These are phyloP conservation scores for Austroboletus eburneus DNA, from an alignment of 768 basidiomycete species.

Conservation along the genomic window DNA sequence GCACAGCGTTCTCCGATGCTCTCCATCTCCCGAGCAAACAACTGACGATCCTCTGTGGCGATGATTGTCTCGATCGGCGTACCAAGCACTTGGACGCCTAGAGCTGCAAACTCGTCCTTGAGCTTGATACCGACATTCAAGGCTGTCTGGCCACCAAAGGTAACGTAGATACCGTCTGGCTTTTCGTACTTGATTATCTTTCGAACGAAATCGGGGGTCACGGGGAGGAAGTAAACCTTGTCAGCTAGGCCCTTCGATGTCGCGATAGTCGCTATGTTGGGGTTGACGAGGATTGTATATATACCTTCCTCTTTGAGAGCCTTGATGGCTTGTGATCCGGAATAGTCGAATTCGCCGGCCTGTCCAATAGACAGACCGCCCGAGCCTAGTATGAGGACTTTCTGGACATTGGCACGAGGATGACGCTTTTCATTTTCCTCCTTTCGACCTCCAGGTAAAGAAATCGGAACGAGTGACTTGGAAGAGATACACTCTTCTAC, in stretches of 20 bases:
- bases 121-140: slow-evolving; percentile 95
- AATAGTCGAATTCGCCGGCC: slow-evolving; percentile 99
- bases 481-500: slow-evolving; percentile 69
- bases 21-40: slow-evolving; percentile 92
- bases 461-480: slow-evolving; percentile 50
- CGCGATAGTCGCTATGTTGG: slow-evolving; percentile 98
- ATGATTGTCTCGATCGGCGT: slow-evolving; percentile 98
- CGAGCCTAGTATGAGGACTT: slow-evolving; percentile 95
- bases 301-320: slow-evolving; percentile 98
- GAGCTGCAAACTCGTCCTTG: slow-evolving; percentile 88
- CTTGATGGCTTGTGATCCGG: slow-evolving; percentile 98
- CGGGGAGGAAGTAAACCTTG: slow-evolving; percentile 99
- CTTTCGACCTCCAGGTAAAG: slow-evolving; percentile 75
- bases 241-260: slow-evolving; percentile 97
- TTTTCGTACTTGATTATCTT: slow-evolving; percentile 99
- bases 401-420: slow-evolving; percentile 75
- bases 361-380: slow-evolving; percentile 98
- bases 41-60: slow-evolving; percentile 92
- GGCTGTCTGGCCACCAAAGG: slow-evolving; percentile 97
- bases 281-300: slow-evolving; percentile 97
- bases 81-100: slow-evolving; percentile 92
- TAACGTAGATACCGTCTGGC: slow-evolving; percentile 98
- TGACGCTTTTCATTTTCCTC: slow-evolving; percentile 75
- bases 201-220: slow-evolving; percentile 95
- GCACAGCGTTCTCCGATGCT: slow-evolving; percentile 96